phyloP scores from a whole-genome alignment of 352 stramenopile genomes.

The Globisporangium middletonii region DNA sequence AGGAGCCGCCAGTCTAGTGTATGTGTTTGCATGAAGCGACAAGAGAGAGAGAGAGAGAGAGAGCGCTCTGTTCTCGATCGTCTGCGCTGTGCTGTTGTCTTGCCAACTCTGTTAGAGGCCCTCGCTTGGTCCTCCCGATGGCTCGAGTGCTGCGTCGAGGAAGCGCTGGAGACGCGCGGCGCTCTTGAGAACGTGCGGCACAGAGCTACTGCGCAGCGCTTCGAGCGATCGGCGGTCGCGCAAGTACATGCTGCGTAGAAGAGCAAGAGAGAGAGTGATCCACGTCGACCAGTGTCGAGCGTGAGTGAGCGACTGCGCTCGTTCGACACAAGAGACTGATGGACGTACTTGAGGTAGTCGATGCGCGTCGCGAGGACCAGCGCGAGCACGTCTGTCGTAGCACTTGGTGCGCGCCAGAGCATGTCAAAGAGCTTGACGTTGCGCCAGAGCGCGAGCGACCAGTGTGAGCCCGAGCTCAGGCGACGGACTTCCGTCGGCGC shows the following conservation, averaged over 20 bases:
- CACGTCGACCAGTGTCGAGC: too few relatives aligned
- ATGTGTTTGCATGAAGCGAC: too few relatives aligned
- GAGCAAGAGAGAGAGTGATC: neutral
- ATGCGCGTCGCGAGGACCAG: slow-evolving; percentile 22
- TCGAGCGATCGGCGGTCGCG: slow-evolving; percentile 23
- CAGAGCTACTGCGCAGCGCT: slow-evolving; percentile 14
- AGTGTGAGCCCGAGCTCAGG: slow-evolving; percentile 7
- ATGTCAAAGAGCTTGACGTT: slow-evolving; percentile 31
- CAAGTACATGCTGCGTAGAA: slow-evolving; percentile 40
- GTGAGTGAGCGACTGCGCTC: too few relatives aligned
- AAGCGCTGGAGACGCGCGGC: slow-evolving; percentile 25
- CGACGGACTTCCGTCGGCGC: neutral
- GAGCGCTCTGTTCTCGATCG: neutral
- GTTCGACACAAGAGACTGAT: neutral
- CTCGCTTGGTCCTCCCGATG: neutral
- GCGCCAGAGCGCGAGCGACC: slow-evolving; percentile 47
- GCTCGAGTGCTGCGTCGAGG: slow-evolving; percentile 17
- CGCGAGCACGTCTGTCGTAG: slow-evolving; percentile 15
- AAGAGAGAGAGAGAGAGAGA: too few relatives aligned
- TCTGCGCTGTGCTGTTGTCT: neutral
- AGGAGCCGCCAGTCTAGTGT: slow-evolving; percentile 39
- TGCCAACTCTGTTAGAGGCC: too few relatives aligned
- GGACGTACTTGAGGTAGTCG: slow-evolving; percentile 48
- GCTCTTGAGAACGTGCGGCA: slow-evolving; percentile 26
- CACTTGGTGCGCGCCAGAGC: slow-evolving; percentile 18